phyloP scores from a whole-genome alignment of 768 basidiomycete species.

The Flagelloscypha sp. region DNA sequence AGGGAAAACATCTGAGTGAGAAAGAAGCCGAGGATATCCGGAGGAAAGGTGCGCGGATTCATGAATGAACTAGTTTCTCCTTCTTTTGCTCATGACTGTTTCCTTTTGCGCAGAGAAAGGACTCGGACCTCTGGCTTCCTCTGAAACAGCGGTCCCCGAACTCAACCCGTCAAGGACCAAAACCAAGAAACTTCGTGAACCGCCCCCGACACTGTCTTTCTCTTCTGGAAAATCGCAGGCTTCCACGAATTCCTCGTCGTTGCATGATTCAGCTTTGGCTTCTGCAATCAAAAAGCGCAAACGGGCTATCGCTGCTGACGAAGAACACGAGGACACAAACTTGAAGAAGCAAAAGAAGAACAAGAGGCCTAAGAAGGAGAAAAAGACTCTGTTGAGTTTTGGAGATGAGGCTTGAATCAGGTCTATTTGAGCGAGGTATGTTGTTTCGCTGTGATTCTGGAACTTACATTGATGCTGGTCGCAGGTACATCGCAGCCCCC shows the following conservation, averaged over 20 bases:
- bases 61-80: too few relatives aligned
- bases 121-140: conserved; percentile 42
- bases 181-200: conserved; percentile 8
- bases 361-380: conserved; percentile 47
- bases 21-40: conserved; percentile 71
- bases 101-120: conserved; percentile 44
- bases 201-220: conserved; percentile 31
- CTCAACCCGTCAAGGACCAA: conserved; percentile 17
- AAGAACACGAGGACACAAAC: conserved; percentile 18
- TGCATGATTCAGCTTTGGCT: conserved; percentile 1
- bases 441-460: too few relatives aligned
- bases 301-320: conserved; percentile 14
- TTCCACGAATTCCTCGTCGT: conserved; percentile 17
- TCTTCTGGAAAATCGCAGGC: conserved; percentile 34
- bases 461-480: too few relatives aligned
- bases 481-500: too few relatives aligned
- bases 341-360: conserved; percentile 31
- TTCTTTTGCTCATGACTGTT: conserved; percentile 2
- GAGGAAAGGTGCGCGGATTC: conserved; percentile 52
- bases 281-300: conserved; percentile 10
- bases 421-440: too few relatives aligned
- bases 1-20: conserved; percentile 80
- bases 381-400: conserved; percentile 31
- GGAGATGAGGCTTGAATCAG: conserved; percentile 21
- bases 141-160: conserved; percentile 16